Base-by-base conservation (phyloP, 139 green algal species). In the Chlamydomonas applanata region DNA sequence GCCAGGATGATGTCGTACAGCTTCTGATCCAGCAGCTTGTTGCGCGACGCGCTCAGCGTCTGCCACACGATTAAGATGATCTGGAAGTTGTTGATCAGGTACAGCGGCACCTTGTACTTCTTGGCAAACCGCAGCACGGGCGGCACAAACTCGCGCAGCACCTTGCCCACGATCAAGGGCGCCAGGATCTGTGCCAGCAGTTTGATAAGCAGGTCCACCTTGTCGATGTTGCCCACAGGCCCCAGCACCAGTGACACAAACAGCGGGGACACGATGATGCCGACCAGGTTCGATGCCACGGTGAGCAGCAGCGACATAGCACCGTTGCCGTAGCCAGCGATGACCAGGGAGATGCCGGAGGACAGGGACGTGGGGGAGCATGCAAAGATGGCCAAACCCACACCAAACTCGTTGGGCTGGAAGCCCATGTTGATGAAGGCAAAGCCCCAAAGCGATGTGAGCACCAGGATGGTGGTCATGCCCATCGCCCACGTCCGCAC, bases 321-420 rank as follows among this genome's bases (percentile, higher is more conserved):
- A 1, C 78, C 78, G 64, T 97, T 97, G 61, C 90, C 91, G 17
- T 88, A 89, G 0, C 69, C 79, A 40, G 73, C 36, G 22, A 80
- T 77, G 0, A 90, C 86, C 4, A 97, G 79, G 0, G 87, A 73
- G 2, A 93, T 89, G 22, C 90, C 90, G 0, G 86, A 86, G 9
- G 91, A 93, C 27, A 97, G 83, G 0, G 93, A 95, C 13, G 93
- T 96, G 3, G 93, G 93, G 25, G 92, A 87, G 14, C 75, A 85
- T 5, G 86, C 89, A 76, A 97, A 96, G 33, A 97, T 82, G 16
- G 91, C 88, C 11, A 97, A 81, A 5, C 93, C 93, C 25, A 85
- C 81, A 0, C 80, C 79, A 72, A 93, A 94, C 70, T 91, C 90
- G 19, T 61, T 36, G 0, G 90, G 89, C 35, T 83, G 60, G 59